Evolutionary conservation across 2,329 filamentous ascomycete species (phyloP).

Genomic region (Bipolaris victoriae): DNA sequence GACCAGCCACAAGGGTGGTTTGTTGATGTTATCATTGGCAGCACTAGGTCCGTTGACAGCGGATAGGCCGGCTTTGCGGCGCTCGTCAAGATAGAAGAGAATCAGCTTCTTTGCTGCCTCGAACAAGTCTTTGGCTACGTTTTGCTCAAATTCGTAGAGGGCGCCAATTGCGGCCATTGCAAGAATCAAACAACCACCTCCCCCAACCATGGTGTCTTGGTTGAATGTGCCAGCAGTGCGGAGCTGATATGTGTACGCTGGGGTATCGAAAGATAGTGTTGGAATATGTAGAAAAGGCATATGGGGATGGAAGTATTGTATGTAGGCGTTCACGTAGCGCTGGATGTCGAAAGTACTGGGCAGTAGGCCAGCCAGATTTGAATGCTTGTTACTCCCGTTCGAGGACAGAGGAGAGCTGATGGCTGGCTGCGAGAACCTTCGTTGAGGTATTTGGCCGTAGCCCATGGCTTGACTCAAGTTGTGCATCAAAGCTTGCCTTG

Average conservation of each 20-base stretch:
- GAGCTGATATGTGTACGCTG: slow-evolving; percentile 66
- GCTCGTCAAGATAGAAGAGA: slow-evolving; percentile 87
- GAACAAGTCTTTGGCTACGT: slow-evolving; percentile 82
- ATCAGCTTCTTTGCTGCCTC: slow-evolving; percentile 96
- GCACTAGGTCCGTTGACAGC: slow-evolving; percentile 61
- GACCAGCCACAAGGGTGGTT: slow-evolving; percentile 88
- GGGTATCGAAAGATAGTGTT: slow-evolving; percentile 86
- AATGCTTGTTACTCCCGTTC: slow-evolving; percentile 37
- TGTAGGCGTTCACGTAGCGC: slow-evolving; percentile 87
- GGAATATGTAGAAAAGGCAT: slow-evolving; percentile 93
- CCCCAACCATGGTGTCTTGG: slow-evolving; percentile 67
- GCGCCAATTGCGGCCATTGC: slow-evolving; percentile 88
- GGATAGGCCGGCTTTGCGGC: slow-evolving; percentile 81
- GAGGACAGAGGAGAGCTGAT: slow-evolving; percentile 60
- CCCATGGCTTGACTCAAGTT: slow-evolving; percentile 66
- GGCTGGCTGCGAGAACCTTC: slow-evolving; percentile 66
- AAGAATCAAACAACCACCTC: slow-evolving; percentile 83
- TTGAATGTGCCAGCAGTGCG: slow-evolving; percentile 64
- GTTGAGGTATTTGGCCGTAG: slow-evolving; percentile 55
- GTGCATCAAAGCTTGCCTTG: slow-evolving; percentile 66
- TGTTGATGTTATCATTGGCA: slow-evolving; percentile 65
- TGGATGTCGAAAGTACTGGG: slow-evolving; percentile 86
- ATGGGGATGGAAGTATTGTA: slow-evolving; percentile 92
- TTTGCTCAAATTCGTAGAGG: slow-evolving; percentile 84
- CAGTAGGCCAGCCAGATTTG: slow-evolving; percentile 62